Conservation (phyloP, 805 yeast genomes). For the Metschnikowia dekortorum region DNA sequence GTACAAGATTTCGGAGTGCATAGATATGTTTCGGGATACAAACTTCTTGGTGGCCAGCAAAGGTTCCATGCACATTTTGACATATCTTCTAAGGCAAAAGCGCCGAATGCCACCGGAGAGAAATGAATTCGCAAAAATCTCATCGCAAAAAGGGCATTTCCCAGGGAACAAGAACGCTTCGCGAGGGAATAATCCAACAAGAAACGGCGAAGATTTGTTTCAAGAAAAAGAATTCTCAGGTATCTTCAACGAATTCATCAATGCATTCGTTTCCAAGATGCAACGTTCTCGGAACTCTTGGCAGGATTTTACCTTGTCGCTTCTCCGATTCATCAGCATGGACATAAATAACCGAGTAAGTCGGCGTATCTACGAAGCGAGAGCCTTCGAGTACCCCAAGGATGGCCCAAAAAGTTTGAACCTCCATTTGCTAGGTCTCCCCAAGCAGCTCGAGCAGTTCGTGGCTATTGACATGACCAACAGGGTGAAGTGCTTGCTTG, state of each 20-base stretch:
- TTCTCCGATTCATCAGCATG: constrained; percentile 18
- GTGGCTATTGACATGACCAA: constrained; percentile 13
- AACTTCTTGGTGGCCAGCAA: constrained; percentile 20
- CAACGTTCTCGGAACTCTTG: constrained; percentile 1
- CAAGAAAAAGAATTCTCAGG: neutral
- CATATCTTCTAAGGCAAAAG: neutral
- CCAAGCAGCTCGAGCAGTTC: constrained; percentile 16
- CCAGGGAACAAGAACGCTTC: no score
- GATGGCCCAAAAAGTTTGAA: constrained; percentile 11
- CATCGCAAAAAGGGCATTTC: no score
- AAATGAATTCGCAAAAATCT: neutral
- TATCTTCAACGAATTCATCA: constrained; percentile 2
- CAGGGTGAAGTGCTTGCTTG: constrained; percentile 18
- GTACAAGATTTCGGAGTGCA: constrained; percentile 22
- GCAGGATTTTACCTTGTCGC: constrained; percentile 15
- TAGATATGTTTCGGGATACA: constrained; percentile 19
- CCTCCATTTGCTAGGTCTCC: constrained; percentile 19
- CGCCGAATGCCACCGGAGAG: neutral
- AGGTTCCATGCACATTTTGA: constrained; percentile 19
- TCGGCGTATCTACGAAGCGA: constrained; percentile 14
- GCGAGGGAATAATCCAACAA: no score
- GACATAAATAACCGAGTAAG: constrained; percentile 20
- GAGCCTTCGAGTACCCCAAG: constrained; percentile 8
- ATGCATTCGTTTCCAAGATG: constrained; percentile 1
- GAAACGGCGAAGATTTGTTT: neutral